phyloP scores from a whole-genome alignment of 169 alveolate species.

The Plasmodium relictum region DNA sequence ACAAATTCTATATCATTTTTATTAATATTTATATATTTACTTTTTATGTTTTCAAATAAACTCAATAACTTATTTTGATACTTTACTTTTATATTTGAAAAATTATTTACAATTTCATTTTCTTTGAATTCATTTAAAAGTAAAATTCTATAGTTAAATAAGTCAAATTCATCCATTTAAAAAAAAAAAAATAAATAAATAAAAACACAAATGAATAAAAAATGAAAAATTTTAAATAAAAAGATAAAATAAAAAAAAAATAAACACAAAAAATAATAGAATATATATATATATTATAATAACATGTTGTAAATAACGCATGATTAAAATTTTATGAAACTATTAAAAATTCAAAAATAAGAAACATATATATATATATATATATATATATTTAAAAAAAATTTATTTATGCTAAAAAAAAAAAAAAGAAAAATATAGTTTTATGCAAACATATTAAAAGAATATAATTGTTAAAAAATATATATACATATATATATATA shows the following conservation, averaged over 20 bases:
- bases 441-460: too few species aligned
- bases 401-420: too few species aligned
- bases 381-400: too few species aligned
- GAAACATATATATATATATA: too few species aligned
- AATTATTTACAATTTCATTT: constrained; percentile 18
- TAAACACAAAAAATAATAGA: too few species aligned
- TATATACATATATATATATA: too few species aligned
- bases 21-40: neutral
- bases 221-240: too few species aligned
- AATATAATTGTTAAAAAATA: too few species aligned
- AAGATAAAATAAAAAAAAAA: too few species aligned
- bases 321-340: too few species aligned
- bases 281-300: neutral
- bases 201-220: neutral
- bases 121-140: constrained; percentile 15
- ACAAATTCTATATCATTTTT: neutral
- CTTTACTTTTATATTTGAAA: constrained; percentile 9
- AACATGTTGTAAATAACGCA: neutral
- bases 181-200: neutral
- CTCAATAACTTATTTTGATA: constrained; percentile 15
- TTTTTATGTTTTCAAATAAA: constrained; percentile 26
- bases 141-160: neutral
- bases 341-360: too few species aligned
- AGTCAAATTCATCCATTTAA: constrained; percentile 20
- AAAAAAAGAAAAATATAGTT: too few species aligned